Evolutionary conservation across 768 basidiomycete species (phyloP).

Genomic region (Tephrocybe rancida): DNA sequence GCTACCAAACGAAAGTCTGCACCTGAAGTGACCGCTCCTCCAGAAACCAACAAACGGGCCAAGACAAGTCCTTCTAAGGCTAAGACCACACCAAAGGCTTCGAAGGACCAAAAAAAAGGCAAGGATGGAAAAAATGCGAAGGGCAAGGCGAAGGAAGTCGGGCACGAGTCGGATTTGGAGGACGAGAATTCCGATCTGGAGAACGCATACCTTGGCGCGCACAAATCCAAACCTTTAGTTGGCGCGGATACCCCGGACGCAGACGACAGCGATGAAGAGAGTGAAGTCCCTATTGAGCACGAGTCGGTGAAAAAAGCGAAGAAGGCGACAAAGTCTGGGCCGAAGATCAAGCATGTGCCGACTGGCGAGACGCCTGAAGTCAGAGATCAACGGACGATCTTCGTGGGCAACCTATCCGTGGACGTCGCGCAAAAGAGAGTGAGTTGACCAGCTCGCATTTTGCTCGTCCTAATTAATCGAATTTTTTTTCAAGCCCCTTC

Average conservation of each 20-base stretch:
- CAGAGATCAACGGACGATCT: conserved; percentile 83
- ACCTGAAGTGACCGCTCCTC: conserved; percentile 13
- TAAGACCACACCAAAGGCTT: conserved; percentile 7
- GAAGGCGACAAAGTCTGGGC: conserved; percentile 22
- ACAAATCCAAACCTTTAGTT: conserved; percentile 9
- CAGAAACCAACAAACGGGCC: conserved; percentile 23
- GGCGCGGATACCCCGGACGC: conserved; percentile 16
- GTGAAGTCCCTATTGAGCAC: conserved; percentile 43
- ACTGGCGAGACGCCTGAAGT: conserved; percentile 71
- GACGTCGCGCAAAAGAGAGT: conserved; percentile 81
- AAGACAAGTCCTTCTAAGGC: conserved; percentile 20
- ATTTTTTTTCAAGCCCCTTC: conserved; percentile 53
- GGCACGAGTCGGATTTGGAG: conserved; percentile 26
- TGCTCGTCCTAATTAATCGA: neutral
- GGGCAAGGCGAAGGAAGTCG: conserved; percentile 18
- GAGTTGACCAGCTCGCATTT: conserved; percentile 21
- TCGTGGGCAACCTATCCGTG: conserved; percentile 86
- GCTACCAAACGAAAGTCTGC: conserved; percentile 36
- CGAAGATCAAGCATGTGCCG: conserved; percentile 55
- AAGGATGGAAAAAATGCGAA: conserved; percentile 15
- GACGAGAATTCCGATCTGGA: conserved; percentile 38
- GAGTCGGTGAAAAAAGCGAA: conserved; percentile 53
- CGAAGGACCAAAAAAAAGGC: conserved; percentile 20
- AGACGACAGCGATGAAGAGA: conserved; percentile 2
- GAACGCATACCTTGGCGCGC: conserved; percentile 25